Conservation (phyloP, 805 yeast species). For the Candida ipomoeae region DNA sequence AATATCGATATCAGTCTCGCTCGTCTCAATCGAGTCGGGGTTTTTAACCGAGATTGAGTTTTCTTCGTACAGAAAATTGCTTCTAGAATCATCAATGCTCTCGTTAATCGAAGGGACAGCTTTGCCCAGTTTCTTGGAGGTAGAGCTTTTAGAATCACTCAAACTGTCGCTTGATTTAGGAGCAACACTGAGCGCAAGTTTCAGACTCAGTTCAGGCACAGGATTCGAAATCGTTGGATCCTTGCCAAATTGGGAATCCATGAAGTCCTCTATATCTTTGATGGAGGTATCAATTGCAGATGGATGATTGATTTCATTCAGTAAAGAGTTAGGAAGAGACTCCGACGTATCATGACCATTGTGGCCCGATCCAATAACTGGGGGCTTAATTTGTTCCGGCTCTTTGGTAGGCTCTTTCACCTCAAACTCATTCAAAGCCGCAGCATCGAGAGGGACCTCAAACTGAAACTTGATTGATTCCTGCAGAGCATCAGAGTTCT, state of each 20-base stretch:
- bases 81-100: constrained; percentile 3
- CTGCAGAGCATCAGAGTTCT: constrained; percentile 1
- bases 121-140: constrained; percentile 1
- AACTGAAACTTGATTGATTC: constrained; percentile 10
- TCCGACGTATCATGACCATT: constrained; percentile 1
- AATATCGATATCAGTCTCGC: constrained; percentile 1
- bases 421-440: constrained; percentile 13
- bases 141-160: constrained; percentile 5
- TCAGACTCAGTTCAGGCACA: not conserved
- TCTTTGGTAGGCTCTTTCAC: constrained; percentile 13
- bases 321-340: constrained; percentile 7
- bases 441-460: constrained; percentile 4
- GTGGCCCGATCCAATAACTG: not conserved
- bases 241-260: constrained; percentile 30
- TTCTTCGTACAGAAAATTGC: constrained; percentile 8
- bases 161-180: not conserved
- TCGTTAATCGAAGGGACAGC: not conserved
- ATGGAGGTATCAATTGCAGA: constrained; percentile 31
- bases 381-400: not conserved
- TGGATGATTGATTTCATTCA: constrained; percentile 5
- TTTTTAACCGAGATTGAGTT: constrained; percentile 1
- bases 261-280: constrained; percentile 37
- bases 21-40: constrained; percentile 1
- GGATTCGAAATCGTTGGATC: not conserved
- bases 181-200: not conserved